Evolutionary conservation across 352 stramenopile species (phyloP).

Genomic region (Pythium dissotocum): DNA sequence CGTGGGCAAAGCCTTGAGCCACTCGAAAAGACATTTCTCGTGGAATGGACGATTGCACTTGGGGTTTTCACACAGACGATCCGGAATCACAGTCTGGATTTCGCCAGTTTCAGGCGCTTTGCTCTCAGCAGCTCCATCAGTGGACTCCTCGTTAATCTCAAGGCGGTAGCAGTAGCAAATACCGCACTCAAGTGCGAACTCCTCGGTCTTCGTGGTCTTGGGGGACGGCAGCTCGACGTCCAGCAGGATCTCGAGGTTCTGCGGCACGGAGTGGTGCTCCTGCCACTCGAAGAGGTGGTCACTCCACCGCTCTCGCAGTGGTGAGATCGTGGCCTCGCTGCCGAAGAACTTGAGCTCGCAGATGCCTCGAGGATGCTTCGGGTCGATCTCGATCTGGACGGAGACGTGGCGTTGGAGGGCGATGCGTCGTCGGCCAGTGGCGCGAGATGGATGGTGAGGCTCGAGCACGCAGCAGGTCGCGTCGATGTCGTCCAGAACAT

Average conservation of each 20-base stretch:
- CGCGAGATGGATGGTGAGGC: slow-evolving; percentile 63
- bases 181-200: slow-evolving; percentile 85
- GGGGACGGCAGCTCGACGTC: slow-evolving; percentile 65
- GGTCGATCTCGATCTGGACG: slow-evolving; percentile 70
- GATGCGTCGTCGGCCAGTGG: slow-evolving; percentile 59
- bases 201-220: slow-evolving; percentile 43
- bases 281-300: slow-evolving; percentile 62
- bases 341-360: slow-evolving; percentile 80
- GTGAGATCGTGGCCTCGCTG: slow-evolving; percentile 51
- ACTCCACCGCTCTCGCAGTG: slow-evolving; percentile 61
- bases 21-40: slow-evolving; percentile 86
- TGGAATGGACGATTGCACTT: slow-evolving; percentile 88
- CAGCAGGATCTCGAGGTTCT: slow-evolving; percentile 72
- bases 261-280: slow-evolving; percentile 43
- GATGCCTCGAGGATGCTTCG: slow-evolving; percentile 38
- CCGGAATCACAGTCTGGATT: slow-evolving; percentile 53
- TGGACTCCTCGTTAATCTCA: slow-evolving; percentile 34
- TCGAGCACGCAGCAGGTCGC: slow-evolving; percentile 74
- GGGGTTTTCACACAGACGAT: slow-evolving; percentile 83
- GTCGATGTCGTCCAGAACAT: slow-evolving; percentile 76
- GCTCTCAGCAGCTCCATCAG: not conserved
- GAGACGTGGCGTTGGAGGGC: slow-evolving; percentile 71
- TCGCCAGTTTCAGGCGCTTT: not conserved
- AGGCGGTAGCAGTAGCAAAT: slow-evolving; percentile 90
- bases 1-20: slow-evolving; percentile 86